Evolutionary conservation across 257 asterid species (phyloP).

Genomic region (Dorcoceras hygrometricum): DNA sequence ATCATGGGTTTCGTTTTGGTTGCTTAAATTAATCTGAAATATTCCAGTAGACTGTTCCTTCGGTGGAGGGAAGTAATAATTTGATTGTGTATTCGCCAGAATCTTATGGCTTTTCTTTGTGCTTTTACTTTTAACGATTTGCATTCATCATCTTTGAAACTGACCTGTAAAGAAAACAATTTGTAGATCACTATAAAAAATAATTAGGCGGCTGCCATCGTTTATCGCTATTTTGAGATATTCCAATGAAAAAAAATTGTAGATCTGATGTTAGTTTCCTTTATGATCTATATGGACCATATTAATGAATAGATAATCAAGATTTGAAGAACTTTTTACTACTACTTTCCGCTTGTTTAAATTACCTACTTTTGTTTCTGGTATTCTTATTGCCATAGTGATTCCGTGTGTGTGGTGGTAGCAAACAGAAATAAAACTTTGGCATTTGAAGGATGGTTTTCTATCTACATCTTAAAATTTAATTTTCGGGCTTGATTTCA

Average conservation of each 20-base stretch:
- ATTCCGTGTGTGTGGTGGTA: not conserved
- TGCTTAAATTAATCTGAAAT: not conserved
- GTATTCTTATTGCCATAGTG: not conserved
- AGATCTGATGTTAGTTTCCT: not conserved
- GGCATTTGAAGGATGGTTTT: too few relatives aligned
- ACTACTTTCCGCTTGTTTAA: too few relatives aligned
- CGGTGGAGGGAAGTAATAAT: not conserved
- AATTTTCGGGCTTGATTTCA: constrained; percentile 18
- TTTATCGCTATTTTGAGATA: not conserved
- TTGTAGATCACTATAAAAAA: not conserved
- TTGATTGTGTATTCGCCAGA: not conserved
- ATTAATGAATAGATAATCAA: not conserved
- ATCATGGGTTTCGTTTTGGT: not conserved
- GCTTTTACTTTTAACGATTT: not conserved
- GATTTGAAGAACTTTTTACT: not conserved
- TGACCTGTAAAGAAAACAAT: not conserved
- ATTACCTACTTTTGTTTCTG: not conserved
- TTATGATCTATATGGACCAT: too few relatives aligned
- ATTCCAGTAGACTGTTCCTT: too few relatives aligned
- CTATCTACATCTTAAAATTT: not conserved
- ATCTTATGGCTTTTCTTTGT: not conserved
- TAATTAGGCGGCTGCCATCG: not conserved
- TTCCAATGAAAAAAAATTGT: not conserved
- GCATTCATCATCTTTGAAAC: not conserved
- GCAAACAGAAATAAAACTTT: too few relatives aligned